Base-by-base conservation (phyloP, 169 alveolate genomes). In the Plasmodium cynomolgi region DNA sequence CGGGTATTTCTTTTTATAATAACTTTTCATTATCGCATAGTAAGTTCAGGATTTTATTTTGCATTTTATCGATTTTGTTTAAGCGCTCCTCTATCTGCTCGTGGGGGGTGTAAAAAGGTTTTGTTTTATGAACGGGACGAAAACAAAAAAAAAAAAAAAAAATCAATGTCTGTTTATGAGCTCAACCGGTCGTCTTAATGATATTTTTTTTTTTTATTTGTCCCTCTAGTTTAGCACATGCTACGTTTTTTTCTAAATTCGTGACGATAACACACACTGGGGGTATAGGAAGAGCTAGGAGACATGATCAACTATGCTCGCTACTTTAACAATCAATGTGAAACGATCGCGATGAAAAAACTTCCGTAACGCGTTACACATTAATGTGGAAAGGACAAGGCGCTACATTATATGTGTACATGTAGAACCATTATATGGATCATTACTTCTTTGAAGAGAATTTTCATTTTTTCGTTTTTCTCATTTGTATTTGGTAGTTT, bases 11-110 rank as follows among this genome's bases (percentile, higher is more conserved):
- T 15, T 79, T 75, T 79, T 86, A 86, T 86, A 86, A 75, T 56
- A 86, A 79, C 37, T 75, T 86, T 86, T 62, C 93, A 71, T 86
- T 75, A 75, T 77, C 86, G 71, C 81, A 86, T 4, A 86, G 41
- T 77, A 86, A 77, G 29, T 86, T 54, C 83, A 86, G 44, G 44
- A 86, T 86, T 74, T 86, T 86, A 56, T 77, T 77, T 7, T 86
- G 93, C 44, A 54, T 77, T 86, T 56, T 75, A 7, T 77, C 73
- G 23, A 86, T 58, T 47, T 75, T 77, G 74, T 86, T 75, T 86
- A 86, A 86, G 62, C 71, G 68, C 80, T 86, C 93, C 68, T 86
- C 81, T 75, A 50, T 26, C 93, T 86, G 44, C 44, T 50, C 84
- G 62, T 47, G 81, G 71, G 56, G 68, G 44, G 81, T 33, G 23